A percentile compares a stretch with the other conserved stretches of the same genome.
phyloP scores from a whole-genome alignment of 1,284 basidiomycete genomes.

The Tylopilus sp. region DNA sequence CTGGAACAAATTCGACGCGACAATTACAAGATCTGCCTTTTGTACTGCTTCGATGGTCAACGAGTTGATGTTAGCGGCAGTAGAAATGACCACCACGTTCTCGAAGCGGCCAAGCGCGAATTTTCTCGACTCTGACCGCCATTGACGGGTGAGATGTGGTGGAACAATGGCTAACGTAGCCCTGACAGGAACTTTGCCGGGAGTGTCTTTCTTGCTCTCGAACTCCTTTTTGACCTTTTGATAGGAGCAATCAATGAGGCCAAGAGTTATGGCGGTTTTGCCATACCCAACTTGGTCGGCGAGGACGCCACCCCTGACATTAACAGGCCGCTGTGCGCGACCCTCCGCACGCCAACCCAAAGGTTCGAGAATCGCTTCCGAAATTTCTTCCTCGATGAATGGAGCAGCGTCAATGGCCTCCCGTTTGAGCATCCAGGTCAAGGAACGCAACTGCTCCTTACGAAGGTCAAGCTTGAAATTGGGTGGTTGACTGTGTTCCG shows the following conservation, averaged over 20 bases:
- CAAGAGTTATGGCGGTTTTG: slow-evolving; percentile 93
- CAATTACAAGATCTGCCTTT: slow-evolving; percentile 84
- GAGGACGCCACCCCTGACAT: slow-evolving; percentile 84
- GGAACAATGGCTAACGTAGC: slow-evolving; percentile 88
- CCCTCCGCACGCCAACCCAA: slow-evolving; percentile 94
- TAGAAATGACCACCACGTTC: slow-evolving; percentile 64
- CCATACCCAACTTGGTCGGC: slow-evolving; percentile 97
- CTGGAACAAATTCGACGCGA: slow-evolving; percentile 84
- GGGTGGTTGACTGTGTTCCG: slow-evolving; percentile 72
- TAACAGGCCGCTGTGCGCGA: slow-evolving; percentile 74
- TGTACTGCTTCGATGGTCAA: slow-evolving; percentile 74
- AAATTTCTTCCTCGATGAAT: slow-evolving; percentile 92
- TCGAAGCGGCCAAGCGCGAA: slow-evolving; percentile 71
- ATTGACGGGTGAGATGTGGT: slow-evolving; percentile 85
- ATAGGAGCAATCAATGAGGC: slow-evolving; percentile 71
- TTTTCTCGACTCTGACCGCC: slow-evolving; percentile 83
- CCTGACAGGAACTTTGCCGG: slow-evolving; percentile 70
- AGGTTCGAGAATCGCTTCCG: slow-evolving; percentile 81
- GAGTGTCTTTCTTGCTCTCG: slow-evolving; percentile 46
- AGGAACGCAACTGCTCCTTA: slow-evolving; percentile 83
- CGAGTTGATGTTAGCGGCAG: slow-evolving; percentile 69
- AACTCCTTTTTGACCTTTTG: slow-evolving; percentile 59
- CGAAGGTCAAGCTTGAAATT: slow-evolving; percentile 73
- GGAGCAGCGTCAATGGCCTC: slow-evolving; percentile 65
- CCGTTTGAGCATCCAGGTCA: slow-evolving; percentile 90